Evolutionary conservation across 2,329 filamentous ascomycete genomes (phyloP).

Genomic region (Sphaerostilbella broomeana): DNA sequence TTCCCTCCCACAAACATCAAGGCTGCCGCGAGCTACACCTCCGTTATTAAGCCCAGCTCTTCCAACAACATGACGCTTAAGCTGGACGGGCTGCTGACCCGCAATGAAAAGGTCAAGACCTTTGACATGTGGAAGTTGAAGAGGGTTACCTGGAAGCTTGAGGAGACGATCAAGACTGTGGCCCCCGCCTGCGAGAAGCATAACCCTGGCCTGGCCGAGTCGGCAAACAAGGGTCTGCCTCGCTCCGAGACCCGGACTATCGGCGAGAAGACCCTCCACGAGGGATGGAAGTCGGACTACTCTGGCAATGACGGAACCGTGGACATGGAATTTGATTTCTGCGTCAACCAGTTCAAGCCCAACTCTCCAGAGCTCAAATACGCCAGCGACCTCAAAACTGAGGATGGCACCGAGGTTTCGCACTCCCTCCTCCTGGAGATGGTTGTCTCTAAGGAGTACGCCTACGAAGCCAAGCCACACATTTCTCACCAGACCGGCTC

Average conservation of each 20-base stretch:
- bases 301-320: slow-evolving; percentile 18
- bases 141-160: slow-evolving; percentile 87
- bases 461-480: slow-evolving; percentile 58
- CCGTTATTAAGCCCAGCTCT: slow-evolving; percentile 80
- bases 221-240: slow-evolving; percentile 56
- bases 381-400: slow-evolving; percentile 69
- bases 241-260: slow-evolving; percentile 73
- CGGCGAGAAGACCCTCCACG: slow-evolving; percentile 73
- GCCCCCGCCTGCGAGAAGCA: slow-evolving; percentile 78
- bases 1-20: slow-evolving; percentile 96
- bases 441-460: slow-evolving; percentile 88
- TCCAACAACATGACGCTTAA: slow-evolving; percentile 73
- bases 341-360: slow-evolving; percentile 33
- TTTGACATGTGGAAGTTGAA: slow-evolving; percentile 80
- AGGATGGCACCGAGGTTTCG: slow-evolving; percentile 68
- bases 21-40: slow-evolving; percentile 72
- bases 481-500: slow-evolving; percentile 81
- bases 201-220: slow-evolving; percentile 38
- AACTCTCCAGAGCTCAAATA: slow-evolving; percentile 50
- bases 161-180: slow-evolving; percentile 75
- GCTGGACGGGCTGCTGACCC: slow-evolving; percentile 75
- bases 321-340: slow-evolving; percentile 66
- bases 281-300: slow-evolving; percentile 79
- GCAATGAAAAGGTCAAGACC: slow-evolving; percentile 61
- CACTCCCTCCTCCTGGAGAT: slow-evolving; percentile 88